phyloP scores from a whole-genome alignment of 768 basidiomycete genomes.

The Hysterangium stoloniferum region DNA sequence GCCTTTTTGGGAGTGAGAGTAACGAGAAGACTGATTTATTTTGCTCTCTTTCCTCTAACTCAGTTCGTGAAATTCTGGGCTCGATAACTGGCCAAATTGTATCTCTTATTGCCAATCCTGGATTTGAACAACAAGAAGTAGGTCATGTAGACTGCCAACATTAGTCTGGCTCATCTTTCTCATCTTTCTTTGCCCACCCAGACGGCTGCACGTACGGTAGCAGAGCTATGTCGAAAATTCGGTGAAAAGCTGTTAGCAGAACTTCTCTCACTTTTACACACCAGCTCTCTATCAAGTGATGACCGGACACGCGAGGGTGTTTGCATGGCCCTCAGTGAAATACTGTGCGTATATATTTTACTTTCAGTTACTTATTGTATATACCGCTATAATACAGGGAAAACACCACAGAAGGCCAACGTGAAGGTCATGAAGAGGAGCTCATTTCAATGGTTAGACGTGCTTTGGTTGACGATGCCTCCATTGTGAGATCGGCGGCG shows the following conservation, averaged over 20 bases:
- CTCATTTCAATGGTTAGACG: constrained; percentile 80
- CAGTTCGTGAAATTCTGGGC: constrained; percentile 85
- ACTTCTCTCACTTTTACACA: constrained; percentile 70
- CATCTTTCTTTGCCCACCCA: constrained; percentile 22
- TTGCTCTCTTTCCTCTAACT: constrained; percentile 13
- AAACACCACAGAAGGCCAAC: constrained; percentile 73
- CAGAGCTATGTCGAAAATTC: constrained; percentile 90
- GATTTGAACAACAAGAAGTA: constrained; percentile 88
- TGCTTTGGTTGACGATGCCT: constrained; percentile 83
- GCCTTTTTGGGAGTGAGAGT: too few relatives aligned
- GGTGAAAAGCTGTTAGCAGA: constrained; percentile 87
- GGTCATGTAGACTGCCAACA: constrained; percentile 2
- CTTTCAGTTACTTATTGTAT: constrained; percentile 5
- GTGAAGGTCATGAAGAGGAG: constrained; percentile 82
- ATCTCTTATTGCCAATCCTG: constrained; percentile 65
- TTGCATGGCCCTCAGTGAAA: constrained; percentile 78
- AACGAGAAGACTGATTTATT: neutral
- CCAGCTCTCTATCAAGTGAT: constrained; percentile 47
- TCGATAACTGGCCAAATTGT: constrained; percentile 77
- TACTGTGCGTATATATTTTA: constrained; percentile 52
- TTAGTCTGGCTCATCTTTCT: too few relatives aligned
- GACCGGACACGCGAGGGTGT: constrained; percentile 71
- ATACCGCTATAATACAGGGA: constrained; percentile 41
- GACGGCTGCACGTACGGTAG: constrained; percentile 84
- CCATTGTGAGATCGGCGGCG: constrained; percentile 80